These are phyloP conservation scores for Haematococcus lacustris DNA, from an alignment of 139 green algal species.

Conservation along the genomic window DNA sequence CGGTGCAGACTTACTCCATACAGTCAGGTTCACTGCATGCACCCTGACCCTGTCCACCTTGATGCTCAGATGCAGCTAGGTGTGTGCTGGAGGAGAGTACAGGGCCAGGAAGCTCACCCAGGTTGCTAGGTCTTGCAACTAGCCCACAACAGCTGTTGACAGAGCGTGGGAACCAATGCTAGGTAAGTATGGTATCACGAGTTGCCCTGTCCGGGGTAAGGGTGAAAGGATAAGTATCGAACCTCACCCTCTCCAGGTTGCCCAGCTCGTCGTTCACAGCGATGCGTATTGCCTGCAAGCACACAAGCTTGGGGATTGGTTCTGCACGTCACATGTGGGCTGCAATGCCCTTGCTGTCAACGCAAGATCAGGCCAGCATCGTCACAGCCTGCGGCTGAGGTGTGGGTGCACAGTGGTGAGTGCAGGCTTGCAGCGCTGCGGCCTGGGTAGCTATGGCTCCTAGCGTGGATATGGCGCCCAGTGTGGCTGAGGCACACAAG, in stretches of 20 bases:
- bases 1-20: too few species aligned
- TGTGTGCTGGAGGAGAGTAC: not conserved
- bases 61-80: not conserved
- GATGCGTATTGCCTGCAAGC: slow-evolving; percentile 82
- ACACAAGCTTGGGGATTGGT: too few species aligned
- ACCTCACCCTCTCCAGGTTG: slow-evolving; percentile 43
- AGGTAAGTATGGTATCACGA: not conserved
- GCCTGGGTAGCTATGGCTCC: too few species aligned
- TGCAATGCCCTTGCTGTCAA: too few species aligned
- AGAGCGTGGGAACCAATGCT: not conserved
- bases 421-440: too few species aligned
- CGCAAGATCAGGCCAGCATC: too few species aligned
- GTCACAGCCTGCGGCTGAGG: too few species aligned
- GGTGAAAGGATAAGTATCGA: not conserved
- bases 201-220: not conserved
- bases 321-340: too few species aligned
- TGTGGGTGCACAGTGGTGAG: too few species aligned
- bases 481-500: too few species aligned
- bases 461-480: too few species aligned
- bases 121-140: not conserved
- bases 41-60: not conserved
- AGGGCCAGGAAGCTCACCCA: not conserved
- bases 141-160: not conserved
- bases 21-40: not conserved
- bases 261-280: slow-evolving; percentile 91